Evolutionary conservation across 441 rosid species (phyloP).

Genomic region (Corymbia citriodora): DNA sequence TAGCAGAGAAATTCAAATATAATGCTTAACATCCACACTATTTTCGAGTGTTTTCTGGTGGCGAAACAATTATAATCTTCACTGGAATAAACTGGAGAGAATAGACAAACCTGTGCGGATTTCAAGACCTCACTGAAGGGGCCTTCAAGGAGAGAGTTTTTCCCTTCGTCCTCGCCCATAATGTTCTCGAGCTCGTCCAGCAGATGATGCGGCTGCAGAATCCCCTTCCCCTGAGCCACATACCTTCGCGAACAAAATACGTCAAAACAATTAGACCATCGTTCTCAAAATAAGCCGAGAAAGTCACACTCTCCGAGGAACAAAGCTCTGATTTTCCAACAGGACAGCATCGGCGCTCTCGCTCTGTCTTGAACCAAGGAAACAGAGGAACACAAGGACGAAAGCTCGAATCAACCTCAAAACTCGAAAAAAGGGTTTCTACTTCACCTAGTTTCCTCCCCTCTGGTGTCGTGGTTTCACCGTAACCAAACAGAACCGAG

Average conservation of each 20-base stretch:
- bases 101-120: conserved; percentile 56
- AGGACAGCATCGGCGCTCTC: background rate
- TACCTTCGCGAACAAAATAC: conserved; percentile 40
- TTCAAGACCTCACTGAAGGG: conserved; percentile 75
- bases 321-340: background rate
- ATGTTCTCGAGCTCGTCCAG: conserved; percentile 74
- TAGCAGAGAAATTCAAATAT: background rate
- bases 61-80: background rate
- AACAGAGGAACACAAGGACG: background rate
- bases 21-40: background rate
- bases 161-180: conserved; percentile 43
- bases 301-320: background rate
- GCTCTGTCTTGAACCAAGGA: background rate
- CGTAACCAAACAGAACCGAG: background rate
- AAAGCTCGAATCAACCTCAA: background rate
- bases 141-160: conserved; percentile 39
- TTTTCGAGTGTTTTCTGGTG: background rate
- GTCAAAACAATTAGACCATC: background rate
- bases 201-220: conserved; percentile 82
- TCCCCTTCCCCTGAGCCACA: conserved; percentile 89
- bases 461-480: background rate
- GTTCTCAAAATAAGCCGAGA: background rate
- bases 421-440: background rate
- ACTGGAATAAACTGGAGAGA: background rate
- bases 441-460: background rate